phyloP scores from a whole-genome alignment of 1,284 basidiomycete genomes.

The Austroboletus novae-zelandiae region DNA sequence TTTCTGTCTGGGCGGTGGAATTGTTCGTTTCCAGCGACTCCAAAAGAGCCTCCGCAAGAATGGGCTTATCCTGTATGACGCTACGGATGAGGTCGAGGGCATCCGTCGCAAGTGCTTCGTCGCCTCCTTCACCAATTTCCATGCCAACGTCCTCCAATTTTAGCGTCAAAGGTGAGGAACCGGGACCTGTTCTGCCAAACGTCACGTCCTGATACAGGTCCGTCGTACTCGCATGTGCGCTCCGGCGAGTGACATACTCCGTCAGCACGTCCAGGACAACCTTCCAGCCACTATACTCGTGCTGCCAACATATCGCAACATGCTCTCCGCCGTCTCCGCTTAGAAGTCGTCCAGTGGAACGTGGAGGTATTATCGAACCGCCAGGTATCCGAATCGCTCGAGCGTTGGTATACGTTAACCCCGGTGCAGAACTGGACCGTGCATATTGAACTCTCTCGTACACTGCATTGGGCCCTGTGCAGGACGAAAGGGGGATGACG shows the following conservation, averaged over 20 bases:
- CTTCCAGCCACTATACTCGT: constrained; percentile 80
- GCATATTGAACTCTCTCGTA: constrained; percentile 66
- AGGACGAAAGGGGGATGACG: constrained; percentile 60
- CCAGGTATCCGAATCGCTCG: constrained; percentile 73
- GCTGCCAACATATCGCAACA: constrained; percentile 78
- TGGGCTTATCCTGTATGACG: constrained; percentile 67
- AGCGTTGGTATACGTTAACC: constrained; percentile 63
- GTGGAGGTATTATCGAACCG: constrained; percentile 63
- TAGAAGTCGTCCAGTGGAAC: constrained; percentile 69
- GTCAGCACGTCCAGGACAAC: constrained; percentile 75
- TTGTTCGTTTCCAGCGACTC: constrained; percentile 54
- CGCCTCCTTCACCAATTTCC: constrained; percentile 54
- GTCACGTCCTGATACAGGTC: constrained; percentile 50
- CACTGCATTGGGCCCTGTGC: constrained; percentile 61
- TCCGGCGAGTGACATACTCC: constrained; percentile 63
- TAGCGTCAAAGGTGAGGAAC: constrained; percentile 44
- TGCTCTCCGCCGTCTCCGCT: constrained; percentile 68
- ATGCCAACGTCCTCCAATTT: constrained; percentile 68
- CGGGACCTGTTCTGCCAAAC: constrained; percentile 43
- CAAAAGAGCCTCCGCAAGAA: constrained; percentile 64
- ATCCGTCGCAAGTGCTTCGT: constrained; percentile 65
- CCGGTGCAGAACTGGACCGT: constrained; percentile 46
- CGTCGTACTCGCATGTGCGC: constrained; percentile 40
- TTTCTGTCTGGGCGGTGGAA: constrained; percentile 20
- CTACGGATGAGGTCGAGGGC: constrained; percentile 77